A percentile compares a stretch with the other conserved stretches of the same genome.
Evolutionary conservation across 805 yeast genomes (phyloP).

Genomic region (Starmerella powellii): DNA sequence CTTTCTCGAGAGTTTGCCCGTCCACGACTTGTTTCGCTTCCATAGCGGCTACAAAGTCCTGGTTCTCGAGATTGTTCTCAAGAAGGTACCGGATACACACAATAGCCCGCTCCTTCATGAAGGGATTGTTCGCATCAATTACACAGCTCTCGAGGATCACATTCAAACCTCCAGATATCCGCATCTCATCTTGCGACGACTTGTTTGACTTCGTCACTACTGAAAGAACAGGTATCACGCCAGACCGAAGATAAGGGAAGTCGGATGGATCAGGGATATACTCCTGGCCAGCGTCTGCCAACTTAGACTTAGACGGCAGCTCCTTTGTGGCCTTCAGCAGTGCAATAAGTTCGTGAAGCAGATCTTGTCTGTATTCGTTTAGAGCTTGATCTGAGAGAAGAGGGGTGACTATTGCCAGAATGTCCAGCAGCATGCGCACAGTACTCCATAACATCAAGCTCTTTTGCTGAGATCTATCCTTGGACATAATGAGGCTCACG

Average conservation of each 20-base stretch:
- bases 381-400: background rate
- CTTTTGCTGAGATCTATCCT: too few species aligned
- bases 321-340: constrained; percentile 2
- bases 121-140: constrained; percentile 82
- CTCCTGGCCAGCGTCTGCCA: constrained; percentile 1
- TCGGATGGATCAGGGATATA: constrained; percentile 9
- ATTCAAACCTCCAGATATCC: constrained; percentile 58
- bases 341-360: background rate
- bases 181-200: constrained; percentile 52
- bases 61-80: constrained; percentile 55
- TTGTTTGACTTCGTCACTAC: constrained; percentile 57
- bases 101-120: constrained; percentile 60
- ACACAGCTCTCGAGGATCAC: constrained; percentile 67
- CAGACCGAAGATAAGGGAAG: constrained; percentile 12
- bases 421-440: background rate
- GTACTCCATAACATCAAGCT: background rate
- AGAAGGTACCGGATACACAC: constrained; percentile 62
- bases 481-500: too few species aligned
- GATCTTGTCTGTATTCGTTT: background rate
- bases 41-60: constrained; percentile 57
- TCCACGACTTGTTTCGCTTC: constrained; percentile 63
- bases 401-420: background rate
- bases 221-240: constrained; percentile 27
- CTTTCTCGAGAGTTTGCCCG: constrained; percentile 47
- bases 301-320: constrained; percentile 5